These are phyloP conservation scores for Hemileccinum rubropunctum DNA, from an alignment of 768 basidiomycete species.

Conservation along the genomic window DNA sequence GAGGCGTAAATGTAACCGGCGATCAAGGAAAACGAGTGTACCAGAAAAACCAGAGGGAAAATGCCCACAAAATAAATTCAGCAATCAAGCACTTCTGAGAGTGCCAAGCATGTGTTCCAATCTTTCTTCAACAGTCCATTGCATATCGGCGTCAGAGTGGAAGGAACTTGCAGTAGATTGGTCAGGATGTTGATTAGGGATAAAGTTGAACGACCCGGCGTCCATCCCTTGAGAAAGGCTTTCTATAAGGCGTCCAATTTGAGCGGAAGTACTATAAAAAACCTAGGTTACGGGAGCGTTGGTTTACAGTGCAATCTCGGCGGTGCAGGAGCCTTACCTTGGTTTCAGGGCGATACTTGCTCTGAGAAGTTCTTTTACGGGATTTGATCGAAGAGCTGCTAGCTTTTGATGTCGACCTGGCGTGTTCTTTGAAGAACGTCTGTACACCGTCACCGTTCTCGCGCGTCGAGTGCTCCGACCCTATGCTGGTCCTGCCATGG, in stretches of 20 bases:
- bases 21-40: conserved; percentile 15
- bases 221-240: conserved; percentile 79
- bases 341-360: conserved; percentile 72
- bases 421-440: conserved; percentile 76
- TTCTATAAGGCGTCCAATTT: conserved; percentile 84
- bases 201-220: conserved; percentile 79
- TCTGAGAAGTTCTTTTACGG: conserved; percentile 54
- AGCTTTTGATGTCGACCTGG: conserved; percentile 60
- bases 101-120: conserved; percentile 66
- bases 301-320: conserved; percentile 4
- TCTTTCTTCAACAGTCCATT: conserved; percentile 75
- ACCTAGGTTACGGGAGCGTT: conserved; percentile 18
- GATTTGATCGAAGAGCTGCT: conserved; percentile 58
- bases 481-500: conserved; percentile 65
- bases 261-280: conserved; percentile 55
- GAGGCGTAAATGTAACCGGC: conserved; percentile 16
- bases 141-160: conserved; percentile 57
- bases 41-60: conserved; percentile 8
- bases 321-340: conserved; percentile 51
- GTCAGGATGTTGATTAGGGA: conserved; percentile 41
- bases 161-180: conserved; percentile 63
- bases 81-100: conserved; percentile 31
- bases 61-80: conserved; percentile 25
- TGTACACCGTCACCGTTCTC: conserved; percentile 55
- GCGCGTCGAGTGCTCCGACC: conserved; percentile 64